Base-by-base conservation (phyloP, 805 yeast genomes). In the Tetrapisispora arboricola region DNA sequence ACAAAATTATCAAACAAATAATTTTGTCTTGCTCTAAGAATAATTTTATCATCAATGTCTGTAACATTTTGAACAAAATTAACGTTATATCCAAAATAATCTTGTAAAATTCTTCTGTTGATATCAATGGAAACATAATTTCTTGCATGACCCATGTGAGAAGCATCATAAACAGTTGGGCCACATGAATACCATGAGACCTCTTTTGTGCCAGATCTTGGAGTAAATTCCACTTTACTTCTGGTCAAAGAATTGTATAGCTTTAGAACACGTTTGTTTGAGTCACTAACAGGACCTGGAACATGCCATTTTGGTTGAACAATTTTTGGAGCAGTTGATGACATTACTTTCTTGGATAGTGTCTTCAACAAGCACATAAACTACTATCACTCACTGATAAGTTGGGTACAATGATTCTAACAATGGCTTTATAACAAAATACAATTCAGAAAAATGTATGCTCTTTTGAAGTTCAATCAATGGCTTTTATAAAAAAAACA, bases 91-190 rank as follows among this genome's bases (percentile, higher is more conserved):
- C 95, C 94, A 63, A 92, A 92, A 63, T 86, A 90, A 61, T 90
- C 85, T 61, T 81, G 86, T 49, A 92, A 60, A 38, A 92, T 75
- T 51, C 98, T 74, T 60, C 98, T 78, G 59, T 87, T 84, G 58
- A 92, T 86, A 61, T 92, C 98, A 40, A 84, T 84, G 9, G 95
- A 77, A 38, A 92, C 97, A 56, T 92, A 92, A 65, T 92, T 92
- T 63, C 98, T 73, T 12, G 98, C 98, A 61, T 92, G 98, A 18
- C 98, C 98, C 96, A 92, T 87, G 58, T 92, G 98, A 39, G 88
- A 76, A 26, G 92, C 78, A 63, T 92, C 95, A 58, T 92, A 92
- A 13, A 92, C 98, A 0, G 98, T 92, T 11, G 98, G 98, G 6
- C 98, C 98, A 72, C 98, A 92, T 43, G 87, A 84, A 67, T 92